phyloP scores from a whole-genome alignment of 495 filamentous ascomycete species.

The Hypomontagnella submonticulosa region DNA sequence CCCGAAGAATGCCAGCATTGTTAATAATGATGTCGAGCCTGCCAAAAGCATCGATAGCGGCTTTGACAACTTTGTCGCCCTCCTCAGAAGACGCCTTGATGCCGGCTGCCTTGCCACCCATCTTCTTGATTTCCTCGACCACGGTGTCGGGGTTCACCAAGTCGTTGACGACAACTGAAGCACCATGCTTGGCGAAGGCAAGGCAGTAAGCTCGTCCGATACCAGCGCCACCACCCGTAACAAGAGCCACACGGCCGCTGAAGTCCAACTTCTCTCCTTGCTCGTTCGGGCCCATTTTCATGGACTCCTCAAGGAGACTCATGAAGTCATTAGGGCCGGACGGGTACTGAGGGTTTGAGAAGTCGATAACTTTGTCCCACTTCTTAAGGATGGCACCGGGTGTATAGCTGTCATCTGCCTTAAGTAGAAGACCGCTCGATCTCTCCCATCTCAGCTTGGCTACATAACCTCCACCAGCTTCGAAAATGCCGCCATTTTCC shows the following conservation, averaged over 20 bases:
- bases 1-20: slow-evolving; percentile 96
- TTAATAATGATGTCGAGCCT: slow-evolving; percentile 95
- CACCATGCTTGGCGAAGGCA: slow-evolving; percentile 89
- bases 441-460: slow-evolving; percentile 97
- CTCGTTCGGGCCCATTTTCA: slow-evolving; percentile 78
- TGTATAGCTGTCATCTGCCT: slow-evolving; percentile 88
- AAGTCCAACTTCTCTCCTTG: slow-evolving; percentile 84
- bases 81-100: slow-evolving; percentile 96
- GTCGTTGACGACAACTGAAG: slow-evolving; percentile 94
- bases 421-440: slow-evolving; percentile 87
- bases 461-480: slow-evolving; percentile 91
- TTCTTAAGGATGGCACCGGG: slow-evolving; percentile 87
- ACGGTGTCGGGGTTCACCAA: slow-evolving; percentile 91
- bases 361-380: slow-evolving; percentile 90
- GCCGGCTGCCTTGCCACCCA: slow-evolving; percentile 90
- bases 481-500: slow-evolving; percentile 91
- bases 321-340: slow-evolving; percentile 91
- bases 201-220: slow-evolving; percentile 94
- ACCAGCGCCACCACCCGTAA: slow-evolving; percentile 93
- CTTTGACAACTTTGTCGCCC: slow-evolving; percentile 91
- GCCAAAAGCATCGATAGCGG: slow-evolving; percentile 91
- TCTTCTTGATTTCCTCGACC: slow-evolving; percentile 89
- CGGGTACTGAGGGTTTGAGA: slow-evolving; percentile 85
- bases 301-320: slow-evolving; percentile 83
- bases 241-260: slow-evolving; percentile 87